phyloP scores from a whole-genome alignment of 164 flowering plant species.

The Liquidambar formosana region DNA sequence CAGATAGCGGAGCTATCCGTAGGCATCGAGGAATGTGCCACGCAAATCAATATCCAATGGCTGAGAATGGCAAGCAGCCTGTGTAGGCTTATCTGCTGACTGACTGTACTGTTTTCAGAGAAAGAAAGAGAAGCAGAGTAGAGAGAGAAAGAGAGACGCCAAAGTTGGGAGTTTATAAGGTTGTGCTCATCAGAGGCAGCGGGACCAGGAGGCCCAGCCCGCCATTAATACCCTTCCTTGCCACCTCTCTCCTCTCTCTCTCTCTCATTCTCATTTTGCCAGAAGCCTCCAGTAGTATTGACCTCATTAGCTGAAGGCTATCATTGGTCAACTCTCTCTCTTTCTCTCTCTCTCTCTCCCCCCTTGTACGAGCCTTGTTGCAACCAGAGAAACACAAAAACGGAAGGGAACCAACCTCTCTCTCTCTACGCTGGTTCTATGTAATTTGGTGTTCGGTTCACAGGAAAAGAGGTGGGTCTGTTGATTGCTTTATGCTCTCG shows the following conservation, averaged over 20 bases:
- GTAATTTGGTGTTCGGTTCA: neutral
- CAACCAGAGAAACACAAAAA: neutral
- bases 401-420: conserved; percentile 1
- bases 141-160: neutral
- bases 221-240: conserved; percentile 33
- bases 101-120: neutral
- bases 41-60: neutral
- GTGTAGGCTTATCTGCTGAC: neutral
- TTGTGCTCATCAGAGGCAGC: neutral
- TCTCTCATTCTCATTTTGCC: neutral
- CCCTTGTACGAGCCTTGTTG: neutral
- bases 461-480: conserved; percentile 12
- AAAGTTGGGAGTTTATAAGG: neutral
- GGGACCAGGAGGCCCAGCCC: conserved; percentile 18
- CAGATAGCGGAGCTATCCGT: neutral
- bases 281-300: neutral
- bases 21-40: neutral
- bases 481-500: neutral
- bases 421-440: neutral
- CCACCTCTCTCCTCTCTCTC: conserved; percentile 5
- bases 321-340: conserved; percentile 10
- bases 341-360: conserved; percentile 2
- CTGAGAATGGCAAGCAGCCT: neutral
- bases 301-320: neutral
- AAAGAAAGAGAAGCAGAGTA: neutral